phyloP scores from a whole-genome alignment of 2,329 filamentous ascomycete genomes.

The Didymella segeticola region DNA sequence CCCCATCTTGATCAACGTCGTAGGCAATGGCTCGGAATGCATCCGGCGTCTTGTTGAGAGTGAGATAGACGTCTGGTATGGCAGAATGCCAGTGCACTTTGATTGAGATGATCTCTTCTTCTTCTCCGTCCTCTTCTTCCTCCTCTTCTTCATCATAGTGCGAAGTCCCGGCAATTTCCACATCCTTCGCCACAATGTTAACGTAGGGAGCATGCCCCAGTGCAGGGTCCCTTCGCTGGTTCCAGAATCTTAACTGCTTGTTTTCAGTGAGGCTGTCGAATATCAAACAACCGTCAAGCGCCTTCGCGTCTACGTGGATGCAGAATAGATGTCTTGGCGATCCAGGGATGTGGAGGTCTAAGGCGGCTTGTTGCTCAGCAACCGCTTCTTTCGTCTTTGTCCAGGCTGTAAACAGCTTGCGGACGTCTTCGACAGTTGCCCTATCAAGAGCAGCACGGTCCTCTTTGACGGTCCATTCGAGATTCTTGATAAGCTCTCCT shows the following conservation, averaged over 20 bases:
- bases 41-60: not conserved
- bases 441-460: conserved; percentile 1
- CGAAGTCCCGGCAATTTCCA: not conserved
- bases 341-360: not conserved
- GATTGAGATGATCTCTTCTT: conserved; percentile 1
- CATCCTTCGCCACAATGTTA: conserved; percentile 1
- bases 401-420: conserved; percentile 3
- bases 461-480: conserved; percentile 4
- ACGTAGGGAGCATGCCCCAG: conserved; percentile 6
- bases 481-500: conserved; percentile 1
- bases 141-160: not conserved
- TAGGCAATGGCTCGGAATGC: not conserved
- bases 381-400: not conserved
- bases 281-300: conserved; percentile 5
- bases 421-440: conserved; percentile 4
- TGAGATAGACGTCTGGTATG: not conserved
- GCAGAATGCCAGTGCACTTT: conserved; percentile 1
- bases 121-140: not conserved
- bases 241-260: not conserved
- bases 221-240: not conserved
- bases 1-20: not conserved
- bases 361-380: not conserved
- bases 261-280: conserved; percentile 3
- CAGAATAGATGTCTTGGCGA: conserved; percentile 4
- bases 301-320: conserved; percentile 9